Evolutionary conservation across 441 rosid genomes (phyloP).

Genomic region (Bocquillonia castaneifolia): DNA sequence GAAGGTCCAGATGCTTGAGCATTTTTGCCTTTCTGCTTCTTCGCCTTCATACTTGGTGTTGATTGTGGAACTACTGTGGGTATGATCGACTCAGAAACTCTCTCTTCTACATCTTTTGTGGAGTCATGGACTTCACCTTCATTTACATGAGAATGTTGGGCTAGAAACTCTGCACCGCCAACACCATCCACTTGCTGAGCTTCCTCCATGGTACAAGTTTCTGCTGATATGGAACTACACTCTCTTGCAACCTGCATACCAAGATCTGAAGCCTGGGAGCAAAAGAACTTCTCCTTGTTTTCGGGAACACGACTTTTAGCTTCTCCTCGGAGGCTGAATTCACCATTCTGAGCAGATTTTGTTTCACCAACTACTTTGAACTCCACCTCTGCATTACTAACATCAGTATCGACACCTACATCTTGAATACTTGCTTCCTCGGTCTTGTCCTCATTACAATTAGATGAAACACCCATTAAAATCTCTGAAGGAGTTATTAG

Average conservation of each 20-base stretch:
- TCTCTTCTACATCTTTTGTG: slow-evolving; percentile 39
- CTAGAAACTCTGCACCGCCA: slow-evolving; percentile 32
- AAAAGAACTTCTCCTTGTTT: slow-evolving; percentile 44
- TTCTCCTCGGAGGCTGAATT: slow-evolving; percentile 34
- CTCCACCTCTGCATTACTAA: slow-evolving; percentile 43
- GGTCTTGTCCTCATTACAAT: slow-evolving; percentile 38
- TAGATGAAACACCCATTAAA: slow-evolving; percentile 52
- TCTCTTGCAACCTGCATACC: slow-evolving; percentile 52
- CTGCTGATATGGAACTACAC: slow-evolving; percentile 40
- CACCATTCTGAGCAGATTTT: slow-evolving; percentile 44
- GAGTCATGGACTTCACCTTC: slow-evolving; percentile 40
- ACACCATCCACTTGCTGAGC: slow-evolving; percentile 27
- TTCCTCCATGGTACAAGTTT: slow-evolving; percentile 36
- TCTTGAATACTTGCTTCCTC: slow-evolving; percentile 46
- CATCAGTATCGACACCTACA: slow-evolving; percentile 38
- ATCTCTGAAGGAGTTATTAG: slow-evolving; percentile 78
- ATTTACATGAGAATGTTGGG: slow-evolving; percentile 32
- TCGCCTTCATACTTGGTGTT: slow-evolving; percentile 45
- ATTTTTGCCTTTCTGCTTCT: slow-evolving; percentile 54
- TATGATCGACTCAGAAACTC: slow-evolving; percentile 38
- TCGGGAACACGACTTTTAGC: slow-evolving; percentile 35
- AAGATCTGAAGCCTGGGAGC: slow-evolving; percentile 69
- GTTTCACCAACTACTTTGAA: slow-evolving; percentile 59
- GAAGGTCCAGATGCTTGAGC: slow-evolving; percentile 43
- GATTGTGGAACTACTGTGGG: slow-evolving; percentile 32